Percentiles rank a stretch among this genome's conserved stretches.
Evolutionary conservation across 192 early-diverging fungal genomes (phyloP).

Genomic region (Piromyces finnis): DNA sequence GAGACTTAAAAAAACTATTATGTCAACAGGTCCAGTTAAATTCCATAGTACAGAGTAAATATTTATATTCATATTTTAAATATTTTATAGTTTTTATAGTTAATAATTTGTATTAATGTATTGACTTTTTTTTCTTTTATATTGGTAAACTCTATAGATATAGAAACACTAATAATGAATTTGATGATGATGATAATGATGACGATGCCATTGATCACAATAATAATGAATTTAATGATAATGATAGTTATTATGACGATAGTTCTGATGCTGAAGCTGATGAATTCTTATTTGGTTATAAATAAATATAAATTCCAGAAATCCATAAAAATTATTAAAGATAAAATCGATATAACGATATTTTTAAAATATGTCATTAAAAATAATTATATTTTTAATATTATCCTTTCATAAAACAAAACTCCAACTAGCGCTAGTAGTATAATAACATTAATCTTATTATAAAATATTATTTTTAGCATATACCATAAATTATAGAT

Average conservation of each 20-base stretch:
- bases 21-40: background rate
- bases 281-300: background rate
- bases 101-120: no score
- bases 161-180: background rate
- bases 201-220: background rate
- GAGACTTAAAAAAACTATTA: background rate
- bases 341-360: no score
- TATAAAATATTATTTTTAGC: no score
- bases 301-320: background rate
- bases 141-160: background rate
- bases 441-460: no score
- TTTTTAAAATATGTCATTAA: no score
- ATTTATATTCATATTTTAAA: background rate
- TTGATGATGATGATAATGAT: background rate
- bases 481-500: no score
- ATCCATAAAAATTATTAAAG: no score
- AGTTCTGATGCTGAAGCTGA: background rate
- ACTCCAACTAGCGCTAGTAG: no score
- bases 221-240: no score
- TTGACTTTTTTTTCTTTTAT: background rate
- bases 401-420: no score
- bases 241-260: background rate
- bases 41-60: background rate
- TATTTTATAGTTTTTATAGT: no score
- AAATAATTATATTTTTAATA: no score